phyloP scores from a whole-genome alignment of 345 rosid genomes.

The Garcia nutans region DNA sequence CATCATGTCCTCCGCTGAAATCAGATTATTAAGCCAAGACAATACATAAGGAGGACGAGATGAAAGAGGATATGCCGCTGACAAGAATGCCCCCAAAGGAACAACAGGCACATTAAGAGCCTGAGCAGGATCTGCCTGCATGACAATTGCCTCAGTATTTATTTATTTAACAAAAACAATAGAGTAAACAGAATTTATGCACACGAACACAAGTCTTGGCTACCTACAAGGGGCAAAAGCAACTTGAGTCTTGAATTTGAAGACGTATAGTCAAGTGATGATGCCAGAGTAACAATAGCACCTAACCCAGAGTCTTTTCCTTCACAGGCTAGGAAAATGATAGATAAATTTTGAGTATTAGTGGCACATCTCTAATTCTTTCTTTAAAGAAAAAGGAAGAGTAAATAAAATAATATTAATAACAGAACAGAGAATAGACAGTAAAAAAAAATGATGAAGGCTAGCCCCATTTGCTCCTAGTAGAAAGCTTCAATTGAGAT shows the following conservation, averaged over 20 bases:
- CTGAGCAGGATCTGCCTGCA: slow-evolving; percentile 96
- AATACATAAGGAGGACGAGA: slow-evolving; percentile 73
- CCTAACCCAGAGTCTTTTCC: slow-evolving; percentile 67
- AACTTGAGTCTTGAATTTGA: slow-evolving; percentile 80
- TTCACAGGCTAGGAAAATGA: slow-evolving; percentile 58
- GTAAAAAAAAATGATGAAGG: background rate
- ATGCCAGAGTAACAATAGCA: slow-evolving; percentile 79
- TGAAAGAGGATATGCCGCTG: slow-evolving; percentile 90
- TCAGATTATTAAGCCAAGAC: slow-evolving; percentile 79
- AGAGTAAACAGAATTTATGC: slow-evolving; percentile 10
- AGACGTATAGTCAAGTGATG: slow-evolving; percentile 85
- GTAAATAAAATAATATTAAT: background rate
- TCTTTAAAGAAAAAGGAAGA: background rate
- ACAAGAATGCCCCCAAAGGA: slow-evolving; percentile 77
- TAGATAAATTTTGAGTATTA: slow-evolving; percentile 2
- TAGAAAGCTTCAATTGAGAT: background rate
- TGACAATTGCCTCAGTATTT: slow-evolving; percentile 24
- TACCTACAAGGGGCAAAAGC: slow-evolving; percentile 85
- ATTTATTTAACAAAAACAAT: slow-evolving; percentile 13
- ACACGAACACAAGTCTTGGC: slow-evolving; percentile 4
- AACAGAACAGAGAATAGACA: background rate
- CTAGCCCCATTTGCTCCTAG: background rate
- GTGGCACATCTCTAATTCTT: background rate
- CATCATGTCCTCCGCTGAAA: slow-evolving; percentile 97
- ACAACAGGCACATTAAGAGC: slow-evolving; percentile 92